phyloP scores from a whole-genome alignment of 805 yeast species.

The Lipomyces anomalus region DNA sequence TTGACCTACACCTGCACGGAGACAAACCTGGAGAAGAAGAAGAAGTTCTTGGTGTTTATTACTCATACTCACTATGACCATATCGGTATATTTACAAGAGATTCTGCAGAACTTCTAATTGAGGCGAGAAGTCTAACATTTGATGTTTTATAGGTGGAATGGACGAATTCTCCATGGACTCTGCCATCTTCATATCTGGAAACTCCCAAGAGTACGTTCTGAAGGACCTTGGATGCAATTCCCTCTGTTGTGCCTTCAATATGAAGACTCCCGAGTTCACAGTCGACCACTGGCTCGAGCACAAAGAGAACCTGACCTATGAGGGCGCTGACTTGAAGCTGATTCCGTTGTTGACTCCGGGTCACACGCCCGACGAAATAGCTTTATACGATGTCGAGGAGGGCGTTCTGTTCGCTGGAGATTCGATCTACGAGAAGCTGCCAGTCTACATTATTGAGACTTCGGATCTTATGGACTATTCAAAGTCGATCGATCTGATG shows the following conservation, averaged over 20 bases:
- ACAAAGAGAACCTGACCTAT: constrained; percentile 17
- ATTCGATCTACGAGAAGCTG: constrained; percentile 21
- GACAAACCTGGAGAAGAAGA: constrained; percentile 8
- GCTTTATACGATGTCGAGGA: constrained; percentile 23
- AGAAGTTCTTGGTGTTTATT: constrained; percentile 23
- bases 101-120: no score
- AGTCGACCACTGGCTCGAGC: constrained; percentile 23
- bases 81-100: constrained; percentile 13
- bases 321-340: constrained; percentile 18
- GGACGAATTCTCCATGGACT: constrained; percentile 20
- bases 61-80: constrained; percentile 25
- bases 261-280: constrained; percentile 22
- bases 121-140: no score
- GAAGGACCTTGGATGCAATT: constrained; percentile 23
- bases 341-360: constrained; percentile 22
- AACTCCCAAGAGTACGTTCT: constrained; percentile 19
- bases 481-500: constrained; percentile 12
- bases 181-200: constrained; percentile 21
- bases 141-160: no score
- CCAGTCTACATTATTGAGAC: constrained; percentile 25
- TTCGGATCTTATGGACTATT: constrained; percentile 19
- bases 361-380: constrained; percentile 24
- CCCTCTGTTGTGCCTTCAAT: constrained; percentile 24
- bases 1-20: constrained; percentile 12
- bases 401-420: constrained; percentile 23